phyloP scores from a whole-genome alignment of 1,139 yeast genomes.

The Yamadazyma epiphylla region DNA sequence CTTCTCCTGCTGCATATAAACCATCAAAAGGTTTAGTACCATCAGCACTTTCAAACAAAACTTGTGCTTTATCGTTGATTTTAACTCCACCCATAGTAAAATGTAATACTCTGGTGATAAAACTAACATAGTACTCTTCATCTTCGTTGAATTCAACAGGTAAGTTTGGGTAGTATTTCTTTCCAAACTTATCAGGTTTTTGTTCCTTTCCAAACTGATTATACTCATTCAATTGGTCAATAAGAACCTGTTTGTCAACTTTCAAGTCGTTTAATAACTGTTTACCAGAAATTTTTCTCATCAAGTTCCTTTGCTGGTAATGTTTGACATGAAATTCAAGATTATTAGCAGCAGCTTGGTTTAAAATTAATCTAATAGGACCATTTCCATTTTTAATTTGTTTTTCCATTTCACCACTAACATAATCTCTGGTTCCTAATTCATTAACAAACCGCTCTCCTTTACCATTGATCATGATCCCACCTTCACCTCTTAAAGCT shows the following conservation, averaged over 20 bases:
- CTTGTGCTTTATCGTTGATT: slow-evolving; percentile 57
- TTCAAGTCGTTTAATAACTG: slow-evolving; percentile 48
- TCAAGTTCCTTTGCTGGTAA: slow-evolving; percentile 62
- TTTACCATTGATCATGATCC: slow-evolving; percentile 56
- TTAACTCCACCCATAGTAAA: slow-evolving; percentile 86
- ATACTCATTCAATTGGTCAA: slow-evolving; percentile 39
- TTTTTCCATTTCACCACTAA: slow-evolving; percentile 57
- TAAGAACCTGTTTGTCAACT: slow-evolving; percentile 23
- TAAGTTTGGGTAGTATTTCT: slow-evolving; percentile 48
- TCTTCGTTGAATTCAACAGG: slow-evolving; percentile 33
- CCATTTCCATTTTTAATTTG: slow-evolving; percentile 42
- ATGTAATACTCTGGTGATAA: slow-evolving; percentile 73
- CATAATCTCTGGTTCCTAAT: slow-evolving; percentile 66
- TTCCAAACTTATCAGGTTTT: slow-evolving; percentile 44
- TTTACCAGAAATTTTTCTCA: slow-evolving; percentile 49
- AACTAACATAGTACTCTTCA: slow-evolving; percentile 45
- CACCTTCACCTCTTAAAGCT: slow-evolving; percentile 76
- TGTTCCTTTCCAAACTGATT: slow-evolving; percentile 44
- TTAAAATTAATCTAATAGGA: slow-evolving; percentile 49
- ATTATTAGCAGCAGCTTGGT: slow-evolving; percentile 38
- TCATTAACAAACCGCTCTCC: slow-evolving; percentile 74
- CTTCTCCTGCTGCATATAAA: slow-evolving; percentile 51
- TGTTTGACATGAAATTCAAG: slow-evolving; percentile 60
- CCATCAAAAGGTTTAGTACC: slow-evolving; percentile 46
- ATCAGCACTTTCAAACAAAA: slow-evolving; percentile 36